Evolutionary conservation across 768 basidiomycete species (phyloP).

Genomic region (Amyloporia xantha): DNA sequence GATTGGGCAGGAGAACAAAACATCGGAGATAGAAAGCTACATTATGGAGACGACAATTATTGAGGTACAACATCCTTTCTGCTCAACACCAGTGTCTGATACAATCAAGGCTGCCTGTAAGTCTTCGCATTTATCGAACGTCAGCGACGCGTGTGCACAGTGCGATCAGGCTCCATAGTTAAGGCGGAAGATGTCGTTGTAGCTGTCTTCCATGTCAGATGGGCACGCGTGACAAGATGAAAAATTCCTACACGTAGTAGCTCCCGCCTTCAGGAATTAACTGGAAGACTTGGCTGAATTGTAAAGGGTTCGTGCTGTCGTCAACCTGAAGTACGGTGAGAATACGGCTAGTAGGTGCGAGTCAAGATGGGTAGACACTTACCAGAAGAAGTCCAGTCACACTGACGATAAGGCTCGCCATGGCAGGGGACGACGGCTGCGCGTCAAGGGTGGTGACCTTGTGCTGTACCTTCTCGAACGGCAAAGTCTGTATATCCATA

Average conservation of each 20-base stretch:
- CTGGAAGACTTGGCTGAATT: constrained; percentile 92
- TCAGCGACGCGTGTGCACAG: not conserved
- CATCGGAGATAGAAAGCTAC: not conserved
- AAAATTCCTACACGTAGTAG: constrained; percentile 73
- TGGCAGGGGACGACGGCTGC: constrained; percentile 66
- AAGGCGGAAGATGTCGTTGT: constrained; percentile 91
- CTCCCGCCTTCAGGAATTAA: constrained; percentile 66
- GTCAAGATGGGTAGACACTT: constrained; percentile 19
- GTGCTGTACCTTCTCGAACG: constrained; percentile 80
- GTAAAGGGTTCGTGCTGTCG: constrained; percentile 69
- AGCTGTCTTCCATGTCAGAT: constrained; percentile 34
- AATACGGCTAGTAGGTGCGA: not conserved
- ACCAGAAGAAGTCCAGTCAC: constrained; percentile 86
- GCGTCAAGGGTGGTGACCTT: constrained; percentile 77
- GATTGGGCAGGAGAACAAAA: not conserved
- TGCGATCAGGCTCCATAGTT: constrained; percentile 49
- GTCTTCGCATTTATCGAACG: not conserved
- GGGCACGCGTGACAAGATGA: not conserved
- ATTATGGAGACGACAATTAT: constrained; percentile 14
- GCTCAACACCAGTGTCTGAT: constrained; percentile 5
- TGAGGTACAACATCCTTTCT: constrained; percentile 16
- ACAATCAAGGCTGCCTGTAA: constrained; percentile 5
- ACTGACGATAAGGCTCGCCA: constrained; percentile 64
- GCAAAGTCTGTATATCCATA: constrained; percentile 52
- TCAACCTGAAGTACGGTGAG: constrained; percentile 53